These are phyloP conservation scores for Trichoderma koningii DNA, from an alignment of 2,329 filamentous ascomycete genomes.

Conservation along the genomic window DNA sequence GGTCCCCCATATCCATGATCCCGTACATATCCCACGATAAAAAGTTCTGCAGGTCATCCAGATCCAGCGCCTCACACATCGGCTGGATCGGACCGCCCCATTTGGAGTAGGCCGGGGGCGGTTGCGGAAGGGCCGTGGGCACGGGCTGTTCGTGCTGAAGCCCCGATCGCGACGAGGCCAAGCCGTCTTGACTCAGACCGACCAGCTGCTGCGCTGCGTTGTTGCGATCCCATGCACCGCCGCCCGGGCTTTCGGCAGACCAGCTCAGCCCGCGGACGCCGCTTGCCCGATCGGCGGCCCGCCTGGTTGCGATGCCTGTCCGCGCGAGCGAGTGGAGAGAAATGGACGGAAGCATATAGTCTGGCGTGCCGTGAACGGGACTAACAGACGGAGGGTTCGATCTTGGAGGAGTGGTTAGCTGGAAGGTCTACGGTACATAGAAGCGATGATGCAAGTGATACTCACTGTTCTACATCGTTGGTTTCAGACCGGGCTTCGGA, in stretches of 20 bases:
- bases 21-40: slow-evolving; percentile 47
- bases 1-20: slow-evolving; percentile 46
- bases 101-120: slow-evolving; percentile 6
- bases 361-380: slow-evolving; percentile 29
- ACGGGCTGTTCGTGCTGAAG: slow-evolving; percentile 45
- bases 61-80: slow-evolving; percentile 43
- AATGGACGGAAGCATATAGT: slow-evolving; percentile 32
- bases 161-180: slow-evolving; percentile 36
- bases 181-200: slow-evolving; percentile 31
- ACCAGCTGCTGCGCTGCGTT: slow-evolving; percentile 35
- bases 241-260: slow-evolving; percentile 32
- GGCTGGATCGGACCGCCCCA: slow-evolving; percentile 26
- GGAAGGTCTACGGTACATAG: not conserved
- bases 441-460: not conserved
- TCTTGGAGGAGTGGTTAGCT: slow-evolving; percentile 19
- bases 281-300: slow-evolving; percentile 27
- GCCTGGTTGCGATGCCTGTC: slow-evolving; percentile 27
- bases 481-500: slow-evolving; percentile 32
- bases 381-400: slow-evolving; percentile 27
- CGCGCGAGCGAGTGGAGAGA: slow-evolving; percentile 33
- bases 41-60: slow-evolving; percentile 45
- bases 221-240: slow-evolving; percentile 35
- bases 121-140: slow-evolving; percentile 16
- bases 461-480: slow-evolving; percentile 32
- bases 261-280: slow-evolving; percentile 30